These are phyloP conservation scores for Colletotrichum navitas DNA, from an alignment of 2,329 filamentous ascomycete genomes.

Conservation along the genomic window DNA sequence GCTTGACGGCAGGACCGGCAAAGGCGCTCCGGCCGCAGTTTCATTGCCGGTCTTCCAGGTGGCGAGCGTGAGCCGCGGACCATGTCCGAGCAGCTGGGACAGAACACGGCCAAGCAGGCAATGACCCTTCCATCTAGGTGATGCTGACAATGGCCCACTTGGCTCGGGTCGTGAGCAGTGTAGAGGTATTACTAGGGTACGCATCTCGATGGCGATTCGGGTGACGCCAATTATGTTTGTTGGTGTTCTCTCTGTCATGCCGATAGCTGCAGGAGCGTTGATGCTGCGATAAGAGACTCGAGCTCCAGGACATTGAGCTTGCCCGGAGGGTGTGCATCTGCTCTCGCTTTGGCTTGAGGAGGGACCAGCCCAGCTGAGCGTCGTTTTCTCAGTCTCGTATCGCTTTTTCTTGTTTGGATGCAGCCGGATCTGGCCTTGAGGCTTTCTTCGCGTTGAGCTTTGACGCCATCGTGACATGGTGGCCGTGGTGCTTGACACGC, in stretches of 20 bases:
- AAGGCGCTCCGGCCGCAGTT: constrained; percentile 6
- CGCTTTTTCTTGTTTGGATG: constrained; percentile 15
- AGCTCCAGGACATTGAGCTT: background rate
- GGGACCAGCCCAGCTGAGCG: constrained; percentile 16
- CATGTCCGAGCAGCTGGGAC: constrained; percentile 25
- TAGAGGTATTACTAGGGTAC: background rate
- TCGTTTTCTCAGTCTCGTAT: constrained; percentile 35
- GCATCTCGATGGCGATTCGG: constrained; percentile 3
- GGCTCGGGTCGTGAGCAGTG: background rate
- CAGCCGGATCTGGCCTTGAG: constrained; percentile 14
- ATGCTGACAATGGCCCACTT: background rate
- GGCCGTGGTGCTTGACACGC: constrained; percentile 31
- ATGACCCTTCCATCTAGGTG: background rate
- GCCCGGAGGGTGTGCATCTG: background rate
- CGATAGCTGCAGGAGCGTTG: background rate
- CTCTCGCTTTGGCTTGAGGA: constrained; percentile 24
- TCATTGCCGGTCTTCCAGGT: constrained; percentile 21
- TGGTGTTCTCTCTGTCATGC: no score
- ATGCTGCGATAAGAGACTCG: background rate
- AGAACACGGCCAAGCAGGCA: background rate
- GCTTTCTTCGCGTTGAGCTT: constrained; percentile 21
- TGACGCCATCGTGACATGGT: constrained; percentile 34
- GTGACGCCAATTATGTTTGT: background rate
- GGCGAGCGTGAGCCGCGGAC: constrained; percentile 12
- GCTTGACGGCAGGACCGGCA: constrained; percentile 17